A percentile compares a stretch with the other conserved stretches of the same genome.
phyloP scores from a whole-genome alignment of 148 eudicot species.

The Beta vulgaris region DNA sequence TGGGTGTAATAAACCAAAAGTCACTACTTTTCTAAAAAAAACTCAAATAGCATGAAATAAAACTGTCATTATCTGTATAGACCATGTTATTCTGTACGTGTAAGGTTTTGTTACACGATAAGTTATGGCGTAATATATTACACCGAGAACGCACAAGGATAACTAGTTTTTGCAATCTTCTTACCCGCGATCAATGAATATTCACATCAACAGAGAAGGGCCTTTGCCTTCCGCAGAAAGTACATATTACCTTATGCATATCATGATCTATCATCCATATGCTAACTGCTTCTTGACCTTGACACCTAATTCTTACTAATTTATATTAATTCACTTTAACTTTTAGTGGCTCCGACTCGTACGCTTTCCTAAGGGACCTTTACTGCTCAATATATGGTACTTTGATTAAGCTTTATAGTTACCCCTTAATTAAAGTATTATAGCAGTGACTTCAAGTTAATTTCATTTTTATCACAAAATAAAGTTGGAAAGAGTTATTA shows the following conservation, averaged over 20 bases:
- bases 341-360: constrained; percentile 25
- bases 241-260: constrained; percentile 12
- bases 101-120: too few species aligned
- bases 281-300: constrained; percentile 24
- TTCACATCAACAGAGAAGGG: constrained; percentile 8
- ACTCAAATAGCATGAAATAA: too few species aligned
- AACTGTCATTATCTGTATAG: too few species aligned
- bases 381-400: constrained; percentile 5
- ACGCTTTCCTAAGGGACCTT: constrained; percentile 27
- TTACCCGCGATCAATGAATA: background rate
- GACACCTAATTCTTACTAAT: constrained; percentile 3
- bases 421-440: constrained; percentile 15
- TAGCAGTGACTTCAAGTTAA: constrained; percentile 18
- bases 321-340: constrained; percentile 4
- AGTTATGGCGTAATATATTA: too few species aligned
- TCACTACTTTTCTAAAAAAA: too few species aligned
- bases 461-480: constrained; percentile 22
- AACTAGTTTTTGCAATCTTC: background rate
- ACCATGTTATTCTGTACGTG: too few species aligned
- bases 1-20: too few species aligned
- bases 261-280: constrained; percentile 12
- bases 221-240: constrained; percentile 22
- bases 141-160: background rate
- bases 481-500: constrained; percentile 19
- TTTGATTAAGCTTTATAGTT: constrained; percentile 20